These are phyloP conservation scores for Aspergillus saccharolyticus DNA, from an alignment of 495 filamentous ascomycete genomes.

Conservation along the genomic window DNA sequence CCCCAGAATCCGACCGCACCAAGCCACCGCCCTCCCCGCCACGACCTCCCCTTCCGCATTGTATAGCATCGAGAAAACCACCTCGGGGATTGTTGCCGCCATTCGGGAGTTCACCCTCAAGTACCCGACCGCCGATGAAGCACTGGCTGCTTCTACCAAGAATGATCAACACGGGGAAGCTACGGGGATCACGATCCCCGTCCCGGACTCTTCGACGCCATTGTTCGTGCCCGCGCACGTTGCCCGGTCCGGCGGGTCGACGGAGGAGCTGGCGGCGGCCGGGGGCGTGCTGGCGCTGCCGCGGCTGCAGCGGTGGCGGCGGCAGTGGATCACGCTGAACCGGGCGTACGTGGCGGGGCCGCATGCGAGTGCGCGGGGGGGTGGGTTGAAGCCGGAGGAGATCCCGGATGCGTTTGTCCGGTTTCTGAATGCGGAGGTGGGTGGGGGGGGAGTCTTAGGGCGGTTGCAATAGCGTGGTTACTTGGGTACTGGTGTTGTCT, in stretches of 20 bases:
- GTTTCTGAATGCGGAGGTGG: slow-evolving; percentile 43
- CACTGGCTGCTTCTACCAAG: slow-evolving; percentile 43
- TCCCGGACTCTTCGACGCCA: slow-evolving; percentile 36
- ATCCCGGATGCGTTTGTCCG: slow-evolving; percentile 45
- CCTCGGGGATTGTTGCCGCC: slow-evolving; percentile 72
- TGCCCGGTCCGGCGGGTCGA: slow-evolving; percentile 31
- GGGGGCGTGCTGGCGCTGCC: slow-evolving; percentile 60
- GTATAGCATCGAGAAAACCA: slow-evolving; percentile 77
- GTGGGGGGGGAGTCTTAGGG: slow-evolving; percentile 18
- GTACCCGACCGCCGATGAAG: slow-evolving; percentile 35
- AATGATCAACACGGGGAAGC: slow-evolving; percentile 38
- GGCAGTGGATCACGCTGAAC: slow-evolving; percentile 83
- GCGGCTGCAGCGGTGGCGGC: slow-evolving; percentile 72
- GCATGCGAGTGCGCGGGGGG: slow-evolving; percentile 26
- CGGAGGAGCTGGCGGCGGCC: slow-evolving; percentile 40
- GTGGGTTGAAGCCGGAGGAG: slow-evolving; percentile 28
- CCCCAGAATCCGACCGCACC: slow-evolving; percentile 62
- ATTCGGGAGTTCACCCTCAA: slow-evolving; percentile 57
- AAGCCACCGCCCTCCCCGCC: slow-evolving; percentile 68
- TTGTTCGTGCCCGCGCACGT: slow-evolving; percentile 50
- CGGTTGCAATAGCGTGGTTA: neutral
- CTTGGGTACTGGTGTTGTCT: neutral
- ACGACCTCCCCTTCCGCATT: slow-evolving; percentile 72
- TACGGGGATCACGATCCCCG: slow-evolving; percentile 42
- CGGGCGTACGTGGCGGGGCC: slow-evolving; percentile 37